These are phyloP conservation scores for Lunasporangiospora selenospora DNA, from an alignment of 192 early-diverging fungal genomes.

Conservation along the genomic window DNA sequence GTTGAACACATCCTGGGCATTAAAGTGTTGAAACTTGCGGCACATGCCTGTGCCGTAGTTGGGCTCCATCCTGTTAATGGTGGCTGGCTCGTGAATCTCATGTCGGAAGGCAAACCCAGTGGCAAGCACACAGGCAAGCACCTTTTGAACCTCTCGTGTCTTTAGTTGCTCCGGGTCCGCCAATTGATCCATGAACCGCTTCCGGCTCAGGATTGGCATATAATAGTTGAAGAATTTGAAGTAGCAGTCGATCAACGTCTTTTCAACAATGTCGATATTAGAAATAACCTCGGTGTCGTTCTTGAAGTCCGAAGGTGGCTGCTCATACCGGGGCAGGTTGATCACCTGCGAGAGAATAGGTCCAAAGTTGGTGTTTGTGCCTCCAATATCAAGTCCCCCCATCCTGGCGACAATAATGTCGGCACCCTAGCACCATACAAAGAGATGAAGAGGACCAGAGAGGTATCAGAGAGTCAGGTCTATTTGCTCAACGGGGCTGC, in stretches of 20 bases:
- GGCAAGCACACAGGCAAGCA: conserved; percentile 37
- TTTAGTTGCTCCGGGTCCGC: conserved; percentile 4
- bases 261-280: conserved; percentile 4
- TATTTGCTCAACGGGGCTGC: too few relatives aligned
- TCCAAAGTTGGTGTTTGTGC: conserved; percentile 42
- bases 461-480: too few relatives aligned
- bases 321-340: conserved; percentile 42
- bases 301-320: conserved; percentile 25
- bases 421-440: conserved; percentile 20
- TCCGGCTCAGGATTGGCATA: conserved; percentile 31
- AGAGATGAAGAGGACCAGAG: too few relatives aligned
- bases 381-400: conserved; percentile 31
- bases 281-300: conserved; percentile 21
- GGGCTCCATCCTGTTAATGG: conserved; percentile 38
- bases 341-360: conserved; percentile 42
- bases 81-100: conserved; percentile 17
- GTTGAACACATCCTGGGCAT: conserved; percentile 28
- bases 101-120: conserved; percentile 43
- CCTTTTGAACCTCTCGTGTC: conserved; percentile 19
- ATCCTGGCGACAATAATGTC: conserved; percentile 35
- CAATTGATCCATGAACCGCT: conserved; percentile 27
- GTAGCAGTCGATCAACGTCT: conserved; percentile 42
- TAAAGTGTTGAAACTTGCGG: conserved; percentile 40
- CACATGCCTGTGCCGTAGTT: conserved; percentile 27
- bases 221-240: conserved; percentile 48